A percentile compares a stretch with the other conserved stretches of the same genome.
These are phyloP conservation scores for Salvia splendens DNA, from an alignment of 257 asterid species.

Conservation along the genomic window DNA sequence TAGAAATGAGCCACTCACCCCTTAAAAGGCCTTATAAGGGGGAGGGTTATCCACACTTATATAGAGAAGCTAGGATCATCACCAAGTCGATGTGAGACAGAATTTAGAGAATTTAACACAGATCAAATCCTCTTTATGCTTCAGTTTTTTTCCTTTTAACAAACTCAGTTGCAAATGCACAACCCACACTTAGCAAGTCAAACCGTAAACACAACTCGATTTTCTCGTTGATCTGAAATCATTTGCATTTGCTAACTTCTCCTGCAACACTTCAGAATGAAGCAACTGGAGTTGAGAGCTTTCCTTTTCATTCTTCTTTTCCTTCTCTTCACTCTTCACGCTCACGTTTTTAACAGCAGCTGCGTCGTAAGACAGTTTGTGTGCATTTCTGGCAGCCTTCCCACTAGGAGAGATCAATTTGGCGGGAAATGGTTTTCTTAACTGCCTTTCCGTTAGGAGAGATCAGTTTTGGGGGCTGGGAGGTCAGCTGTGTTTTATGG, in stretches of 20 bases:
- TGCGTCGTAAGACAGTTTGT: slow-evolving; percentile 49
- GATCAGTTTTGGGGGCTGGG: slow-evolving; percentile 31
- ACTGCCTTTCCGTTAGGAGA: slow-evolving; percentile 28
- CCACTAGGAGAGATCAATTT: slow-evolving; percentile 58
- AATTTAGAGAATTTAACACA: too few relatives aligned
- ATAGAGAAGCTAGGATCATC: too few relatives aligned
- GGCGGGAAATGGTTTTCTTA: slow-evolving; percentile 43
- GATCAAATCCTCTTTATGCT: too few relatives aligned
- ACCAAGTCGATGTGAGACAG: too few relatives aligned
- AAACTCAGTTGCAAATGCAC: neutral
- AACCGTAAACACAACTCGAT: neutral
- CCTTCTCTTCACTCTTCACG: slow-evolving; percentile 41
- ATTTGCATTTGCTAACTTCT: neutral
- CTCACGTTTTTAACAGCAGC: slow-evolving; percentile 47
- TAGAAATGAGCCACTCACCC: too few relatives aligned
- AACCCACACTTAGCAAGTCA: slow-evolving; percentile 6
- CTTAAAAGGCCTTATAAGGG: too few relatives aligned
- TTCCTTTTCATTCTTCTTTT: slow-evolving; percentile 33
- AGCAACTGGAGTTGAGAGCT: slow-evolving; percentile 27
- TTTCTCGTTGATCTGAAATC: slow-evolving; percentile 6
- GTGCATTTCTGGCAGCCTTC: slow-evolving; percentile 49
- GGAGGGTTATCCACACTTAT: too few relatives aligned
- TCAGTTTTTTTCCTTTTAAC: too few relatives aligned
- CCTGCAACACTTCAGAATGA: slow-evolving; percentile 11
- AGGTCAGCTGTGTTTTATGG: slow-evolving; percentile 38